Percentiles rank a stretch among this genome's conserved stretches.
These are phyloP conservation scores for Melampsora larici-populina DNA, from an alignment of 1,284 basidiomycete species.

Conservation along the genomic window DNA sequence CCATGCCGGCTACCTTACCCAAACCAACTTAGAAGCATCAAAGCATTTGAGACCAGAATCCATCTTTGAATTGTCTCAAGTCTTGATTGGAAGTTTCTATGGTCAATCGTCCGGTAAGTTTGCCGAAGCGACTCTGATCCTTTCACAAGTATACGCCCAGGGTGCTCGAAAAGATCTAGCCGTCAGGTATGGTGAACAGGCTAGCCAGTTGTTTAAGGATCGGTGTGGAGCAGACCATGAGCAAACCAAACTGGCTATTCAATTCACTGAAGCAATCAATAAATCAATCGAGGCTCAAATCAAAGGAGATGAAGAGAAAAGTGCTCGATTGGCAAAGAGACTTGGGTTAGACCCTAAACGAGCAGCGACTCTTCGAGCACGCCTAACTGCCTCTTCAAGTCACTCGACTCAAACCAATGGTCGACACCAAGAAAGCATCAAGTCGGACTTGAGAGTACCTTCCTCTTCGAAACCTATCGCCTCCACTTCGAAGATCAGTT, in stretches of 20 bases:
- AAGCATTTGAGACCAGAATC: slow-evolving; percentile 21
- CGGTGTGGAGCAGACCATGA: slow-evolving; percentile 35
- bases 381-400: slow-evolving; percentile 22
- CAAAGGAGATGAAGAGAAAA: slow-evolving; percentile 41
- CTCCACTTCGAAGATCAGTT: slow-evolving; percentile 12
- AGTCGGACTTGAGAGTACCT: neutral
- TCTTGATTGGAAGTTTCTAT: slow-evolving; percentile 38
- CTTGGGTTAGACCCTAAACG: slow-evolving; percentile 40
- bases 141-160: slow-evolving; percentile 39
- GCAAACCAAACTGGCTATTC: slow-evolving; percentile 36
- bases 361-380: slow-evolving; percentile 28
- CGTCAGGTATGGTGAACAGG: slow-evolving; percentile 27
- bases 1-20: slow-evolving; percentile 35
- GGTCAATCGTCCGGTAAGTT: slow-evolving; percentile 31
- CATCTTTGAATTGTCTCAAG: slow-evolving; percentile 38
- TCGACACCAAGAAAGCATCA: neutral
- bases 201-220: slow-evolving; percentile 24
- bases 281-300: slow-evolving; percentile 42
- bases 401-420: neutral
- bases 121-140: slow-evolving; percentile 37
- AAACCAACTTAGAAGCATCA: slow-evolving; percentile 23
- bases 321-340: slow-evolving; percentile 26
- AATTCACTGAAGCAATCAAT: slow-evolving; percentile 16
- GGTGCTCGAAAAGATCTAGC: slow-evolving; percentile 35
- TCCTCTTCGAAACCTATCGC: neutral